Evolutionary conservation across 2,329 filamentous ascomycete genomes (phyloP).

Genomic region (Exophiala dermatitidis): DNA sequence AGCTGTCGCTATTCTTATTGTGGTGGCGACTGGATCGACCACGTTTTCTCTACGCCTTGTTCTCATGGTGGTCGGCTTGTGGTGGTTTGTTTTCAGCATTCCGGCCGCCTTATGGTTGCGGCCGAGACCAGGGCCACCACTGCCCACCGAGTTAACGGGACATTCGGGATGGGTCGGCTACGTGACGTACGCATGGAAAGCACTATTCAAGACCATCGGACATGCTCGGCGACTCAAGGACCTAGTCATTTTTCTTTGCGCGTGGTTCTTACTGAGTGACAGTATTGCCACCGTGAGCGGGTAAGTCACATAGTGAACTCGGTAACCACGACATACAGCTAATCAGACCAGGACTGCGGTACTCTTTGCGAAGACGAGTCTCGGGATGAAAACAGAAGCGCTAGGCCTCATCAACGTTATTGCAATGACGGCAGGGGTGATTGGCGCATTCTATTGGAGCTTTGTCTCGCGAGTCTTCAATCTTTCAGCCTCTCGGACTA

Average conservation of each 20-base stretch:
- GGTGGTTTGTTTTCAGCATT: conserved; percentile 91
- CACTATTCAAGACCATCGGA: conserved; percentile 70
- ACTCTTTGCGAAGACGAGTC: conserved; percentile 86
- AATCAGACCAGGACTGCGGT: conserved; percentile 60
- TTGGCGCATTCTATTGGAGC: conserved; percentile 86
- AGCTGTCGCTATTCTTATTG: conserved; percentile 67
- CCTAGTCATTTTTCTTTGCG: conserved; percentile 74
- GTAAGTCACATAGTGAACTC: conserved; percentile 1
- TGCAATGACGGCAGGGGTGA: conserved; percentile 72
- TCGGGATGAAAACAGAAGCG: conserved; percentile 82
- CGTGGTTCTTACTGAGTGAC: conserved; percentile 93
- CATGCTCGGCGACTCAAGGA: conserved; percentile 69
- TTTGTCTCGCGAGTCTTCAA: conserved; percentile 63
- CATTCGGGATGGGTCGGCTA: conserved; percentile 59
- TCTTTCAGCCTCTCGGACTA: conserved; percentile 74
- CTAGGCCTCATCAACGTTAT: conserved; percentile 92
- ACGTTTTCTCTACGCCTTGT: conserved; percentile 82
- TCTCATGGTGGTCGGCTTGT: conserved; percentile 75
- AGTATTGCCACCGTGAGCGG: conserved; percentile 90
- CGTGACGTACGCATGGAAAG: conserved; percentile 76
- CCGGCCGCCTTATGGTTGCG: conserved; percentile 83
- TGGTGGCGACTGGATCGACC: conserved; percentile 65
- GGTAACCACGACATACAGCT: neutral
- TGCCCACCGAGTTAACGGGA: conserved; percentile 42
- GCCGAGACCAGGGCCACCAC: conserved; percentile 77